Conservation (phyloP, 331 rosid genomes). For the Acacia concinna region DNA sequence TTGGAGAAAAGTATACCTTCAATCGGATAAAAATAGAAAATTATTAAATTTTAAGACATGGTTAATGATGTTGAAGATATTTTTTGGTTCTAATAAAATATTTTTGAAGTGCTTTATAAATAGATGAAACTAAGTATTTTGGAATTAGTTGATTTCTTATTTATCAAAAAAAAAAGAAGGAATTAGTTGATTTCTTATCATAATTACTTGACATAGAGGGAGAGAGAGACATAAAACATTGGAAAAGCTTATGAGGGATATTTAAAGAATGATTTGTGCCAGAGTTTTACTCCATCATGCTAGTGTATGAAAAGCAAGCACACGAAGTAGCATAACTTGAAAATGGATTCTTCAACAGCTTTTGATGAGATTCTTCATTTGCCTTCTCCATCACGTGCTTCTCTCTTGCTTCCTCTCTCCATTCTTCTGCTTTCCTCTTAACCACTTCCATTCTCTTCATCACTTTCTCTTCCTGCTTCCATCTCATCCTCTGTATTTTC, state of each 20-base stretch:
- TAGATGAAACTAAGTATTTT: no score
- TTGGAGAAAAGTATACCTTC: no score
- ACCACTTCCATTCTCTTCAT: conserved; percentile 82
- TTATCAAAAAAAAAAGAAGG: no score
- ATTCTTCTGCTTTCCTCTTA: conserved; percentile 80
- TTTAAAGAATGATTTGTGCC: background rate
- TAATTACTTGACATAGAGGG: no score
- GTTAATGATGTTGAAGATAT: no score
- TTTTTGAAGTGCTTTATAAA: no score
- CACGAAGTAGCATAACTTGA: conserved; percentile 53
- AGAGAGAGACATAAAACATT: no score
- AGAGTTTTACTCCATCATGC: background rate
- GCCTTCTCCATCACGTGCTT: conserved; percentile 63
- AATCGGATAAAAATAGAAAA: no score
- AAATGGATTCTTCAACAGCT: conserved; percentile 47
- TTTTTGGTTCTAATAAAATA: no score
- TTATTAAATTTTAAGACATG: no score
- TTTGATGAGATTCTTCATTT: conserved; percentile 49
- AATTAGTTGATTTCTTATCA: no score
- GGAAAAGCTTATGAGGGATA: background rate
- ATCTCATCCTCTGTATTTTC: conserved; percentile 86
- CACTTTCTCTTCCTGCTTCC: conserved; percentile 82
- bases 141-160: no score
- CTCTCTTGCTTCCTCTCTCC: conserved; percentile 67
- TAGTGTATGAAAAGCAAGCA: conserved; percentile 79